Evolutionary conservation across 1,139 yeast species (phyloP).

Genomic region (Torulaspora globosa): DNA sequence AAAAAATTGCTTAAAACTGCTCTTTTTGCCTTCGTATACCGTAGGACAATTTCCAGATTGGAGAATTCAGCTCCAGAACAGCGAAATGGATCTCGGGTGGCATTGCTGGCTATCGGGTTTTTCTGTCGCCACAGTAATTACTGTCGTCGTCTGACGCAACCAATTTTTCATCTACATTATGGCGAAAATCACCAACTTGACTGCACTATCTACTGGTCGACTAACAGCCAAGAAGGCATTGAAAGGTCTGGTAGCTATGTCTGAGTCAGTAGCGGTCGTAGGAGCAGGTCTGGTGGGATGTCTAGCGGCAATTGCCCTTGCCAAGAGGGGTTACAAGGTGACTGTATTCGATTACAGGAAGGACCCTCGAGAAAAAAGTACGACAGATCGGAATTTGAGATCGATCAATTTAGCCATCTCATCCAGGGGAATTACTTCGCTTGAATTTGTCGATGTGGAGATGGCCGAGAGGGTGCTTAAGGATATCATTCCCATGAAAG

Average conservation of each 20-base stretch:
- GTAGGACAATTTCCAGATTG: no score
- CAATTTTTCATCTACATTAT: background rate
- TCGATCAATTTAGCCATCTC: constrained; percentile 88
- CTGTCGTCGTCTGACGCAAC: background rate
- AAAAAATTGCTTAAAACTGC: background rate
- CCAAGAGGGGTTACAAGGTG: constrained; percentile 69
- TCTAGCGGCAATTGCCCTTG: constrained; percentile 75
- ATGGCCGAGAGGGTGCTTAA: constrained; percentile 55
- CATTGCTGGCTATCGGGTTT: background rate
- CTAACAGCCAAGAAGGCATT: background rate
- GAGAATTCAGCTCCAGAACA: no score
- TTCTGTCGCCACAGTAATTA: background rate
- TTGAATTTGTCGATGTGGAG: constrained; percentile 55
- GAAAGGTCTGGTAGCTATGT: constrained; percentile 2
- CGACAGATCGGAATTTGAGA: constrained; percentile 44
- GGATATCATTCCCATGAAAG: constrained; percentile 76
- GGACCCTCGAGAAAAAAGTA: constrained; percentile 37
- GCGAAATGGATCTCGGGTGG: no score
- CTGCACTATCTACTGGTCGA: background rate
- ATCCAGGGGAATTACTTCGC: constrained; percentile 71
- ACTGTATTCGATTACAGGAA: constrained; percentile 61
- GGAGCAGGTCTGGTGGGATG: constrained; percentile 93
- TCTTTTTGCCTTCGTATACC: background rate
- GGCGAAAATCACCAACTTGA: background rate
- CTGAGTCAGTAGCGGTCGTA: constrained; percentile 47